Percentiles rank a stretch among this genome's conserved stretches.
phyloP scores from a whole-genome alignment of 1,284 basidiomycete species.

The Clitocybe nebularis region DNA sequence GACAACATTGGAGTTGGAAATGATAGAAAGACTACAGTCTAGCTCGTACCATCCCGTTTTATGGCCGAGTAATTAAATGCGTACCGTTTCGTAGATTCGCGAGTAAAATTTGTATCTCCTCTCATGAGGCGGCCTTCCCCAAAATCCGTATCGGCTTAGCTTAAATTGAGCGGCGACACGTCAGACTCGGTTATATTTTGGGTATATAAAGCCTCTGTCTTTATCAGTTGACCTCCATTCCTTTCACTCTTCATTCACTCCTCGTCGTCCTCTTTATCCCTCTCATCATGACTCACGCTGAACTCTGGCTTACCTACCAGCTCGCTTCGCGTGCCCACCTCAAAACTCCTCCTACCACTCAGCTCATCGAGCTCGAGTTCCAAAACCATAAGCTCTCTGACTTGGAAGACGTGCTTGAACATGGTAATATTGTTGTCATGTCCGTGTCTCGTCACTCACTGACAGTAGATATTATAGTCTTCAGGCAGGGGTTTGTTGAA shows the following conservation, averaged over 20 bases:
- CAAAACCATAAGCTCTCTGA: constrained; percentile 34
- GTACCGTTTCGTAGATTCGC: too few relatives aligned
- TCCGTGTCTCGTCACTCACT: constrained; percentile 14
- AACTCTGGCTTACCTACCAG: constrained; percentile 46
- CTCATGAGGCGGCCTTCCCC: too few relatives aligned
- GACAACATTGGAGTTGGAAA: too few relatives aligned
- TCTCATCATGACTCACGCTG: constrained; percentile 25
- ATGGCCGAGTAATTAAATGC: too few relatives aligned
- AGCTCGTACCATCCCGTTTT: too few relatives aligned
- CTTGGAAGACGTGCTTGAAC: constrained; percentile 46
- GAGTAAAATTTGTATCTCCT: too few relatives aligned
- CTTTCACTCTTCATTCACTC: constrained; percentile 7
- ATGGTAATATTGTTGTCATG: constrained; percentile 21
- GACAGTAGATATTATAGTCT: constrained; percentile 27
- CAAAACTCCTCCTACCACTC: constrained; percentile 32
- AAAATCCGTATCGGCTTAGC: too few relatives aligned
- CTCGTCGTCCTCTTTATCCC: constrained; percentile 12
- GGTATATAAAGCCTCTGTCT: constrained; percentile 4
- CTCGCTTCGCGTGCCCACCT: constrained; percentile 37
- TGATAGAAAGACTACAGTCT: too few relatives aligned
- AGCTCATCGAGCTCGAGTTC: constrained; percentile 43
- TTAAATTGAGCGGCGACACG: constrained; percentile 2
- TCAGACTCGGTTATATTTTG: constrained; percentile 1
- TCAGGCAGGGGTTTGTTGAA: constrained; percentile 42
- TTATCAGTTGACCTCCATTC: neutral